Evolutionary conservation across 768 basidiomycete species (phyloP).

Genomic region (Zangia roseola): DNA sequence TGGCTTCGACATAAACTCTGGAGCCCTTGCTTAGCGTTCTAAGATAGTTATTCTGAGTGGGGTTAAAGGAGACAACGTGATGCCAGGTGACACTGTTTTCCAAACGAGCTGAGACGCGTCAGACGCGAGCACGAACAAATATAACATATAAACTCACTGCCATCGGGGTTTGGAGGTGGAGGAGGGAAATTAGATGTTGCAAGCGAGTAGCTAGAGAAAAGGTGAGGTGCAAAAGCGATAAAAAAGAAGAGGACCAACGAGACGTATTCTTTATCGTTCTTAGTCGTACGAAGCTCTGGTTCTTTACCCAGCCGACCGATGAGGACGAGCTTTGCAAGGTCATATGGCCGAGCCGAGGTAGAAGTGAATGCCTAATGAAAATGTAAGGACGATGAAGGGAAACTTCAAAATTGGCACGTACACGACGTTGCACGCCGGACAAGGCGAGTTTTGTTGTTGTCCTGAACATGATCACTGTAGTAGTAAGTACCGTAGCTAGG

Average conservation of each 20-base stretch:
- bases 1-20: constrained; percentile 79
- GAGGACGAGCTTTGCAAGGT: constrained; percentile 75
- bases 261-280: constrained; percentile 75
- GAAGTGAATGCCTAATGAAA: constrained; percentile 61
- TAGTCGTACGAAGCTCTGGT: constrained; percentile 68
- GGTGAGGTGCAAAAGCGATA: background rate
- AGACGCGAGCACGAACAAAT: background rate
- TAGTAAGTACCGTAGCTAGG: background rate
- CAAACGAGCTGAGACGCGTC: constrained; percentile 44
- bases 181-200: constrained; percentile 66
- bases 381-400: background rate
- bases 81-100: constrained; percentile 69
- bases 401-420: constrained; percentile 33
- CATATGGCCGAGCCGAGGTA: constrained; percentile 48
- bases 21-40: constrained; percentile 64
- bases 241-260: constrained; percentile 45
- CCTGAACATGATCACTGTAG: constrained; percentile 43
- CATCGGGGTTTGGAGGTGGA: constrained; percentile 57
- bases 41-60: constrained; percentile 60
- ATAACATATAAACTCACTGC: constrained; percentile 44
- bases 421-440: constrained; percentile 45
- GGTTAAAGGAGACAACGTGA: constrained; percentile 70
- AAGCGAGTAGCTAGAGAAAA: constrained; percentile 60
- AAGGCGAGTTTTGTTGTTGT: constrained; percentile 45
- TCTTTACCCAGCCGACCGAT: constrained; percentile 71